Evolutionary conservation across 2,329 filamentous ascomycete species (phyloP), one percentile per base, ranked within the genome.

Genomic region (Chaetomium olivaceum): DNA sequence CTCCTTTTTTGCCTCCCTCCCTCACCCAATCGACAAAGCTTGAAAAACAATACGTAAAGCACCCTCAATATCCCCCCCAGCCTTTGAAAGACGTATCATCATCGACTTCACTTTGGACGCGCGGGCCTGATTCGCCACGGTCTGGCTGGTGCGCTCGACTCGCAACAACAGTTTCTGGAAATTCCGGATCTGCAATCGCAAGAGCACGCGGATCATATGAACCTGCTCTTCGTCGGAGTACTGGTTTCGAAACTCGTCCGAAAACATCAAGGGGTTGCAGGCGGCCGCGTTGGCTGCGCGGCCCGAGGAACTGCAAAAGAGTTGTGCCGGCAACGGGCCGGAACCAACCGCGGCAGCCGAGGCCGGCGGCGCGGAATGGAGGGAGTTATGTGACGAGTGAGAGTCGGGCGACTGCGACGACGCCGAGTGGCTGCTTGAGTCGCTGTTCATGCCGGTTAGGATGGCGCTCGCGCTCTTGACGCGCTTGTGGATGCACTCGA

Each of bases 151-250:
- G 19, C 58, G 46, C 48, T 66, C 62, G 16, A 71, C 36, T 1
- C 66, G 62, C 14, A 58, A 21, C 9, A 76, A 69, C 5, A 76
- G 68, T 39, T 69, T 63, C 14, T 69, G 69, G 19, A 72, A 73
- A 56, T 73, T 72, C 19, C 67, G 59, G 16, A 73, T 68, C 48
- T 76, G 74, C n/a, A 75, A 62, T 33, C 63, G 68, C 43, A 74
- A 43, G 3, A 76, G 63, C 5, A 67, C 73, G 1, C 67, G 67
- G 14, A 74, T 72, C 72, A 76, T 74, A 61, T 74, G 72, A 7
- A 73, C 51, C 58, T 75, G 74, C 66, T 76, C 74, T 65, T 75
- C 72, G 36, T 71, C 61, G 2, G 73, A 74, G 58, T 74, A 75
- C 43, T 70, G 66, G 19, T 54, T 67, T 27, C 70, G 66, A 25